These are phyloP conservation scores for Cornus controversa DNA, from an alignment of 148 eudicot genomes.

Conservation along the genomic window DNA sequence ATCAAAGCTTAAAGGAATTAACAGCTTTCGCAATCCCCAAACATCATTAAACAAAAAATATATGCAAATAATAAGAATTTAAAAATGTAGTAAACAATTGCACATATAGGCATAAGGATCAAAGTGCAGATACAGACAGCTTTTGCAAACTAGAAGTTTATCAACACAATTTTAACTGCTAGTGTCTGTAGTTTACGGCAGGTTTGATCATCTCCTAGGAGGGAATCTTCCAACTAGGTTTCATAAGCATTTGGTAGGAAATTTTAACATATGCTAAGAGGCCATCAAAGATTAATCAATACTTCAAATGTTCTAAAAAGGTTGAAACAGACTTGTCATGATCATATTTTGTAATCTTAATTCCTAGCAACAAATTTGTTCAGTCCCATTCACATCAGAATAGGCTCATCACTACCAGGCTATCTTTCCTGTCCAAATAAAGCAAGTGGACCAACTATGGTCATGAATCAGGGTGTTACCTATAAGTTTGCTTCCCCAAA, in stretches of 20 bases:
- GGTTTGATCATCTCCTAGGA: conserved; percentile 13
- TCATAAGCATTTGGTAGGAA: background rate
- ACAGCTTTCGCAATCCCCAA: background rate
- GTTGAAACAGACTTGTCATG: background rate
- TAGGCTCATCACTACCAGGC: too few species aligned
- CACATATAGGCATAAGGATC: background rate
- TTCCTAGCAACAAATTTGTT: too few species aligned
- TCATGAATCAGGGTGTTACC: too few species aligned
- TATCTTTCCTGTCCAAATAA: too few species aligned
- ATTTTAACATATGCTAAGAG: background rate
- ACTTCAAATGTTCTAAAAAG: background rate
- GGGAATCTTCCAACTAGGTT: conserved; percentile 14
- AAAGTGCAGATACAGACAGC: too few species aligned
- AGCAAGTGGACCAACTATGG: too few species aligned
- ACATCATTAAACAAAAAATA: background rate
- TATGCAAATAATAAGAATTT: background rate
- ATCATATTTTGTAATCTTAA: background rate
- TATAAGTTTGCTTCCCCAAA: too few species aligned
- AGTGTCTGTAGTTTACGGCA: conserved; percentile 19
- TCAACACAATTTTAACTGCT: background rate
- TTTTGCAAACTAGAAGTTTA: background rate
- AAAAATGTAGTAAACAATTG: background rate
- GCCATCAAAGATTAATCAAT: too few species aligned
- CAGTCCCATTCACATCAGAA: background rate
- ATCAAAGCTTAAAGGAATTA: too few species aligned